Base-by-base conservation (phyloP, 495 filamentous ascomycete genomes). In the Sabuloglossum arenarium region DNA sequence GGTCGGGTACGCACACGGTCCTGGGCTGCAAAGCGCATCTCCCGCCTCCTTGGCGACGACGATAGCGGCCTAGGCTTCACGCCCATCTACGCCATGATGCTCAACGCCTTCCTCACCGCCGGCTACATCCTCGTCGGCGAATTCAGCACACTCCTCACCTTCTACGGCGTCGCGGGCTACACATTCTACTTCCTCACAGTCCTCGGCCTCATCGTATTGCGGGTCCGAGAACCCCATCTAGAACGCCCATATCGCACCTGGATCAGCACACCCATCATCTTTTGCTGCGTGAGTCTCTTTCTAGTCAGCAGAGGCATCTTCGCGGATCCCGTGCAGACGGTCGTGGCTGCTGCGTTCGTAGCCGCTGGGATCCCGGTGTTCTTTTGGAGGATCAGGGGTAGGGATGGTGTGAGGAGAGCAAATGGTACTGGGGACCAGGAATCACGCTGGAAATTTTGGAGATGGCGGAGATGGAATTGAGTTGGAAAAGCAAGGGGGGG, bases 171-270 rank as follows among this genome's bases (percentile, higher is more conserved):
- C 0, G 91, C 89, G 3, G 88, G 88, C 6, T 98, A 97, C 66
- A 85, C 82, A 0, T 97, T 97, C 66, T 98, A 98, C 69, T 98
- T 98, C 68, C 65, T 94, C 31, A 94, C 90, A 0, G 91, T 98
- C 0, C 78, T 98, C 0, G 91, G 91, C 0, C 73, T 98, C 29
- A 94, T 98, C 55, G 79, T 97, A 30, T 71, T 98, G 59, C 73
- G 91, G 25, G 83, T 96, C n/a, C 77, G 76, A 39, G 91, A 97
- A 66, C 93, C 93, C 8, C 70, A 79, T 56, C 73, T 97, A 24
- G 88, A 96, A 66, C 69, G 91, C 24, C 88, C 91, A 1, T 98
- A 97, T 68, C 79, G 76, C 65, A 91, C 88, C 16, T 98, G 93
- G 93, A 93, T 98, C 58, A 83, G 82, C 0, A 97, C 90, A 34